These are phyloP conservation scores for Botryococcus braunii DNA, from an alignment of 163 green algal species.

Conservation along the genomic window DNA sequence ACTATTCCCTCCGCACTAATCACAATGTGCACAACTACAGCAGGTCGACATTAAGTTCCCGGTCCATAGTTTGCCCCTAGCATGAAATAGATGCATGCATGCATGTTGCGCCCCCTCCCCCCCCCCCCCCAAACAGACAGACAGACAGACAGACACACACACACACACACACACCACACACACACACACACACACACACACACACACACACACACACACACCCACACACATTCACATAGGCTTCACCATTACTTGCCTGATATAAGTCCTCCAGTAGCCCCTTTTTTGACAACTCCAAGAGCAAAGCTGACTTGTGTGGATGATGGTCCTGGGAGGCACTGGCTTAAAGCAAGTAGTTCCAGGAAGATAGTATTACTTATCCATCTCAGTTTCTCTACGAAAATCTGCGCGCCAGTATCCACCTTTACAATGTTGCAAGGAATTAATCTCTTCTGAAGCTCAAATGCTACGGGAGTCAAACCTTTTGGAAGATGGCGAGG, in stretches of 20 bases:
- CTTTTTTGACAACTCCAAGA: constrained; percentile 78
- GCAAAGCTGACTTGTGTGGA: constrained; percentile 86
- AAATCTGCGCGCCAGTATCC: constrained; percentile 32
- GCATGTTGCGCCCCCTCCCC: neutral
- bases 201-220: neutral
- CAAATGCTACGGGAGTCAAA: neutral
- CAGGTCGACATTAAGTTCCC: too few relatives aligned
- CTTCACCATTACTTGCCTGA: constrained; percentile 31
- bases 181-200: neutral
- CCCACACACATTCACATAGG: neutral
- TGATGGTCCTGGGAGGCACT: constrained; percentile 82
- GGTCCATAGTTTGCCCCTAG: too few relatives aligned
- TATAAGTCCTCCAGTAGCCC: constrained; percentile 69
- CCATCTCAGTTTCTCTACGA: constrained; percentile 77
- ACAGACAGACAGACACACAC: neutral
- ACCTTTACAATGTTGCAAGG: neutral
- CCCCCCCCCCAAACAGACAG: neutral
- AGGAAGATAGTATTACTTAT: constrained; percentile 63
- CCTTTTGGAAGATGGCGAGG: constrained; percentile 73
- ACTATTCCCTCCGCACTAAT: too few relatives aligned
- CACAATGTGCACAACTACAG: too few relatives aligned
- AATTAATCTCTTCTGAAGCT: neutral
- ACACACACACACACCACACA: neutral
- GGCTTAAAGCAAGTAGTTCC: constrained; percentile 80
- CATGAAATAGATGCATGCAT: too few relatives aligned